Conservation (phyloP, 1,284 basidiomycete species). For the Irpex rosettiformis region DNA sequence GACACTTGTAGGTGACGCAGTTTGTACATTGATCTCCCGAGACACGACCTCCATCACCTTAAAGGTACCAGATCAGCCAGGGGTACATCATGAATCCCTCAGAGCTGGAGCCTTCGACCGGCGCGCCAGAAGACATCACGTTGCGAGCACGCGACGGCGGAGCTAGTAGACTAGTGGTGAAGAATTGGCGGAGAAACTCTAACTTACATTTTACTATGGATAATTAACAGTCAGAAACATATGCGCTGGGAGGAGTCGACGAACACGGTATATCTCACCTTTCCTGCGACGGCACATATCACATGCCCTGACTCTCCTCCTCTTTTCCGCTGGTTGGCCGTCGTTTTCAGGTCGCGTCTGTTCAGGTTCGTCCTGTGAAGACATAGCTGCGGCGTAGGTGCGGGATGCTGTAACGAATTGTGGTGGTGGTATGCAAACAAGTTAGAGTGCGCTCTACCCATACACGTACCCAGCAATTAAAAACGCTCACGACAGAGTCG, state of each 20-base stretch:
- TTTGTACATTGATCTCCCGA: constrained; percentile 6
- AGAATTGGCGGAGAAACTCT: neutral
- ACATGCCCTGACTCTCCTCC: constrained; percentile 8
- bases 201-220: constrained; percentile 7
- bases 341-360: neutral
- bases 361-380: neutral
- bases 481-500: neutral
- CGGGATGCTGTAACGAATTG: neutral
- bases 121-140: neutral
- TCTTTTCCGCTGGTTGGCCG: constrained; percentile 1
- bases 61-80: neutral
- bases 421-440: neutral
- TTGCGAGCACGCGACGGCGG: neutral
- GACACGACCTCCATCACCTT: constrained; percentile 8
- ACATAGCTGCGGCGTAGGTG: neutral
- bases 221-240: too few relatives aligned
- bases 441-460: neutral
- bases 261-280: constrained; percentile 8
- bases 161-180: neutral
- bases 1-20: constrained; percentile 7
- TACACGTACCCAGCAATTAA: neutral
- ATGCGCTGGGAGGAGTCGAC: neutral
- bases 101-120: neutral
- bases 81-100: neutral
- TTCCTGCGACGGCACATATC: constrained; percentile 11